A percentile compares a stretch with the other conserved stretches of the same genome.
phyloP scores from a whole-genome alignment of 306 rosid genomes.

The Quillaja saponaria region DNA sequence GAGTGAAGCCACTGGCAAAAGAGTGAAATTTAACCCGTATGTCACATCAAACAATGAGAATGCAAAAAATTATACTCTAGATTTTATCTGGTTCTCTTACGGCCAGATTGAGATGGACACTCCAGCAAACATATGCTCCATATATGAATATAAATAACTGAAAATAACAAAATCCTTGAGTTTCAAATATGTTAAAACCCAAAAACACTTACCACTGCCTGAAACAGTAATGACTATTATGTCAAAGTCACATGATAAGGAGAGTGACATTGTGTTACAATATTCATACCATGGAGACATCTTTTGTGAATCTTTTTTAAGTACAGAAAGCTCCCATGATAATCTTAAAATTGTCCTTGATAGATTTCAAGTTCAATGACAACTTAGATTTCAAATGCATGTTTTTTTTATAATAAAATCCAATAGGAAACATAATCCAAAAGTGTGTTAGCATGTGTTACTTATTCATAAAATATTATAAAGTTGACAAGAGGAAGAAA shows the following conservation, averaged over 20 bases:
- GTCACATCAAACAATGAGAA: constrained; percentile 5
- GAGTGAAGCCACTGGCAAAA: constrained; percentile 75
- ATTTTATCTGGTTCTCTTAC: not conserved
- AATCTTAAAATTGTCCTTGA: not conserved
- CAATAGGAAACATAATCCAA: not conserved
- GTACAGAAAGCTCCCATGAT: too few species aligned
- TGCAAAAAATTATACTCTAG: too few species aligned
- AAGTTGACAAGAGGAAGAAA: constrained; percentile 1
- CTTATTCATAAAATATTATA: constrained; percentile 18
- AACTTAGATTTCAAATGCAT: constrained; percentile 20
- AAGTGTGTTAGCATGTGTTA: too few species aligned
- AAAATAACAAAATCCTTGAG: too few species aligned
- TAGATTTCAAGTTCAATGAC: not conserved
- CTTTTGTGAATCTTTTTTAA: too few species aligned
- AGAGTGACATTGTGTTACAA: too few species aligned
- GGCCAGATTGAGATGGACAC: not conserved
- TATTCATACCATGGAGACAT: too few species aligned
- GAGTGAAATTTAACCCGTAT: constrained; percentile 21
- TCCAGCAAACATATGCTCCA: not conserved
- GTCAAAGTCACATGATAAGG: too few species aligned
- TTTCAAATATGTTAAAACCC: too few species aligned
- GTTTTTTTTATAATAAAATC: constrained; percentile 13
- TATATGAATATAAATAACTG: too few species aligned
- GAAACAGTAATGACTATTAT: too few species aligned
- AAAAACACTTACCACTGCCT: too few species aligned